Evolutionary conservation across 495 filamentous ascomycete genomes (phyloP).

Genomic region (Venustampulla echinocandica): DNA sequence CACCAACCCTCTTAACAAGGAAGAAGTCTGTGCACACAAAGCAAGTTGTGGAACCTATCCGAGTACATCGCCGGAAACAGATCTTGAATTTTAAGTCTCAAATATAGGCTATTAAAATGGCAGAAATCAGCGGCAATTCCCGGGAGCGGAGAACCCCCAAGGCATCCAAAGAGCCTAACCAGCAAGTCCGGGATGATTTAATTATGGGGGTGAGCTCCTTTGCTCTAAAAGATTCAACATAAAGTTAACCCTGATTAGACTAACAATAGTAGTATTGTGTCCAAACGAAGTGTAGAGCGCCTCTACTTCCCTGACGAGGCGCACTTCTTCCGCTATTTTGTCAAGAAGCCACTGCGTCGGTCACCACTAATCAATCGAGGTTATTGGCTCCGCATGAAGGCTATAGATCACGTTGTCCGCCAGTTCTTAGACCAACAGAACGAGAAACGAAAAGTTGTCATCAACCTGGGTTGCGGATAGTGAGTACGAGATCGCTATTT

Average conservation of each 20-base stretch:
- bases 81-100: no score
- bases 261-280: conserved; percentile 83
- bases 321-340: conserved; percentile 80
- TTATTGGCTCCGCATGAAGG: conserved; percentile 68
- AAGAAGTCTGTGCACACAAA: no score
- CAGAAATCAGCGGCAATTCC: no score
- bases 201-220: conserved; percentile 56
- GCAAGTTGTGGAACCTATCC: no score
- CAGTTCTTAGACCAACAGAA: conserved; percentile 55
- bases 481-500: conserved; percentile 37
- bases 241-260: conserved; percentile 43
- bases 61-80: no score
- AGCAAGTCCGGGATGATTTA: conserved; percentile 46
- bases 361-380: conserved; percentile 77
- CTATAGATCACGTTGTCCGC: conserved; percentile 62
- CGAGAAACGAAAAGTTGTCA: conserved; percentile 59
- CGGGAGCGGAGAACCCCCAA: no score
- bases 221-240: neutral
- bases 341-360: conserved; percentile 70
- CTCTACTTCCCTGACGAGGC: conserved; percentile 66
- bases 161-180: no score
- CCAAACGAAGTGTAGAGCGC: conserved; percentile 79
- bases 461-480: conserved; percentile 91
- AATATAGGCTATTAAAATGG: no score
- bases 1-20: no score